Percentiles rank a stretch among this genome's conserved stretches.
Conservation (phyloP, 1,284 basidiomycete genomes). For the Blastosporella zonata region DNA sequence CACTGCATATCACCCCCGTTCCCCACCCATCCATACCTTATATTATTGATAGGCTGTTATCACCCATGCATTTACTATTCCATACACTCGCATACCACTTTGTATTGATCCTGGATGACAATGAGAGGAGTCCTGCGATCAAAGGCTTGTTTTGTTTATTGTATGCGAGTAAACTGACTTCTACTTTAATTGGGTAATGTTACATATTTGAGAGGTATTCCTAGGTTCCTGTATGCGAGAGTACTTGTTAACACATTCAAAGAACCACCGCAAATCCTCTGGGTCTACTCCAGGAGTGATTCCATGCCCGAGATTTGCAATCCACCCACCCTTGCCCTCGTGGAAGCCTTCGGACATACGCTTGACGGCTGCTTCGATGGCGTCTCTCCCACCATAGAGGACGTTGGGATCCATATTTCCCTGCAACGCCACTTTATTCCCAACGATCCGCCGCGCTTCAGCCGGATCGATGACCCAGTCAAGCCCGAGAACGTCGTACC, state of each 20-base stretch:
- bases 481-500: conserved; percentile 85
- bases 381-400: conserved; percentile 83
- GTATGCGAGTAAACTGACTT: neutral
- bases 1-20: conserved; percentile 17
- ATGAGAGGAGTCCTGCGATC: neutral
- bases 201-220: neutral
- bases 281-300: conserved; percentile 96
- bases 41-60: conserved; percentile 15
- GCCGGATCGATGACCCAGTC: conserved; percentile 85
- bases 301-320: conserved; percentile 96
- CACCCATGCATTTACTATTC: conserved; percentile 12
- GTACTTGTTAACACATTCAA: conserved; percentile 89
- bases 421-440: conserved; percentile 75
- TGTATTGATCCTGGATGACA: conserved; percentile 16
- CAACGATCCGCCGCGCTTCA: conserved; percentile 62
- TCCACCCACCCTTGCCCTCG: conserved; percentile 71
- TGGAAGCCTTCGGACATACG: conserved; percentile 80
- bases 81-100: conserved; percentile 11
- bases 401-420: conserved; percentile 94
- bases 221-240: conserved; percentile 29
- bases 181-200: neutral
- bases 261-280: conserved; percentile 86
- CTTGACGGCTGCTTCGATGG: conserved; percentile 87
- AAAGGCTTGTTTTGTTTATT: neutral
- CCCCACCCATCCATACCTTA: conserved; percentile 19